Evolutionary conservation across 176 grass and related monocot species (phyloP), one percentile per base, ranked within the genome.

Genomic region (Aegilops umbellulata): DNA sequence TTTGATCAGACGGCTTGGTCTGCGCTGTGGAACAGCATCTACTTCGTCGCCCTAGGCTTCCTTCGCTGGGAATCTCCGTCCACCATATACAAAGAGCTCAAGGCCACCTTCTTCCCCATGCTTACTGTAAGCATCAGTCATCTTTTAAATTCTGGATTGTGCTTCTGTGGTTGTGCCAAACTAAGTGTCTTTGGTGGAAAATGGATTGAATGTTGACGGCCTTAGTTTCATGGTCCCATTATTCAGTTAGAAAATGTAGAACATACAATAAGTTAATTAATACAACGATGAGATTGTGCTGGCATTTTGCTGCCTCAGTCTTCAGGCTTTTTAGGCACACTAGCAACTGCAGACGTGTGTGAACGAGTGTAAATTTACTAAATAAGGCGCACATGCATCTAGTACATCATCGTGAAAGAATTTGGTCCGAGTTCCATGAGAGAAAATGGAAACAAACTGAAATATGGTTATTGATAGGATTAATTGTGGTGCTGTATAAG

Each of bases 1-100:
- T 99, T 99, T 3, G 97, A 99, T 83, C 94, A 99, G 78, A 99
- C 97, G 0, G 78, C 85, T 32, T 99, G 97, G 97, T 87, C 97
- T 38, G 92, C 94, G 4, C 66, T 99, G 29, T 99, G 97, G 97
- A 99, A 99, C 80, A 99, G 94, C 83, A 94, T 99, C 82, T 99
- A 96, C 86, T 99, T 81, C 30, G 86, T 95, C 25, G 88, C 78
- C 27, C 74, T 98, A 79, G 96, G 93, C 69, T 85, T 98, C 63
- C 90, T 98, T 74, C 90, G 93, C 17, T 72, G 92, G 14, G 96
- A 98, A 79, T 95, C 93, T 61, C 96, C 96, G 0, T n/a, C 78
- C 66, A 95, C 76, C 41, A 98, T 89, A 51, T 94, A 90, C 74
- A 82, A 70, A 31, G 92, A 95, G 86, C 88, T 98, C 81, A 95